Evolutionary conservation across 2,329 filamentous ascomycete genomes (phyloP).

Genomic region (Malbranchea cinnamomea): DNA sequence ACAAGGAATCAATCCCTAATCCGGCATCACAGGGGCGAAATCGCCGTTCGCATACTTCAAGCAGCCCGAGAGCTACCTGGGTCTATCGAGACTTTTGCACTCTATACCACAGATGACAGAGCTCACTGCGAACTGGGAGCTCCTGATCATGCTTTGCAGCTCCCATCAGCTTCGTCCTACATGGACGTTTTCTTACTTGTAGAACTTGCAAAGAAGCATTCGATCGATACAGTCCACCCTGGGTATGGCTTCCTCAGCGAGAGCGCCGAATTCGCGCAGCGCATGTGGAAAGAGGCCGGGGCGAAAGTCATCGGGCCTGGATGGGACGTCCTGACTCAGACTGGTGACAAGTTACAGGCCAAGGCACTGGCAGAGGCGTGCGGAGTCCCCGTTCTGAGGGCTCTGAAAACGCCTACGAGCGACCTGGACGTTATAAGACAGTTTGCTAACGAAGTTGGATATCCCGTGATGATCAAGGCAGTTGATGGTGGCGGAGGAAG

Average conservation of each 20-base stretch:
- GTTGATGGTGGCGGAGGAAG: constrained; percentile 48
- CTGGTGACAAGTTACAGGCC: constrained; percentile 42
- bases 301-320: constrained; percentile 40
- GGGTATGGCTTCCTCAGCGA: constrained; percentile 51
- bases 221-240: constrained; percentile 42
- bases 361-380: constrained; percentile 37
- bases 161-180: constrained; percentile 38
- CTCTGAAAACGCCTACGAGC: constrained; percentile 31
- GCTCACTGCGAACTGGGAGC: constrained; percentile 36
- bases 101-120: constrained; percentile 41
- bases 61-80: constrained; percentile 41
- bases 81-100: constrained; percentile 37
- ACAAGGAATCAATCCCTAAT: constrained; percentile 5
- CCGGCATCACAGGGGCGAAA: constrained; percentile 40
- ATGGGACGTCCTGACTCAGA: constrained; percentile 40
- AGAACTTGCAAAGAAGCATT: constrained; percentile 32
- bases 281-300: constrained; percentile 35
- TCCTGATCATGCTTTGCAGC: constrained; percentile 35
- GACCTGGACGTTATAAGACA: constrained; percentile 26
- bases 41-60: constrained; percentile 45
- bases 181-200: constrained; percentile 37
- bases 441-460: constrained; percentile 45
- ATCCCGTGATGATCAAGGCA: constrained; percentile 49
- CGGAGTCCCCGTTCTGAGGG: constrained; percentile 37
- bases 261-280: constrained; percentile 34